Base-by-base conservation (phyloP, 495 filamentous ascomycete species). In the Penicillium nucicola region DNA sequence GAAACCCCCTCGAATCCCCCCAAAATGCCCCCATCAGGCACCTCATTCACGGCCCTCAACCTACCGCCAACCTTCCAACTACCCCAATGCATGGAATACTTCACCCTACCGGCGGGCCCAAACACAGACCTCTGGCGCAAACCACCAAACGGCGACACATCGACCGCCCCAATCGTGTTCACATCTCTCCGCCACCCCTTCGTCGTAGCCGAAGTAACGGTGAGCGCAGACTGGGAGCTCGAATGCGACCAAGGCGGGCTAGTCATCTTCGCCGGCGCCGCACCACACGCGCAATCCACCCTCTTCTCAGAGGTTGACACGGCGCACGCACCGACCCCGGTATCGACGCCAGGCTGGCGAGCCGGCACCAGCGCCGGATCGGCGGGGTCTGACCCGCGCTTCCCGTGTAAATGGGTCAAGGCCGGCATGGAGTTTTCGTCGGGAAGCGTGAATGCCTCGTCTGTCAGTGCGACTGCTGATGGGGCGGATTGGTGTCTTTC, bases 201-300 rank as follows among this genome's bases (percentile, higher is more conserved):
- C 57, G 69, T 79, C 30, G 67, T 79, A 11, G 79, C 79, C 32
- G 78, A 81, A 53, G 79, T 83, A n/a, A 83, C 79, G 43, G 77
- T 82, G 37, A 76, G 66, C 46, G 79, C 78, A 10, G 76, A 82
- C 60, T 80, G 77, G 77, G 77, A 80, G 55, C 72, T 79, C 59
- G 78, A 81, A 71, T 82, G 77, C 76, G 79, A 83, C 49, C 79
- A 92, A 66, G 73, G 71, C 33, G 88, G 86, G 11, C 84, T 95
- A 58, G 87, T 88, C 51, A 83, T 89, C 48, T 90, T 90, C 50
- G 83, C 86, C 37, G 88, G 88, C 46, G 84, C 84, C 13, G 76
- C 87, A 19, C 78, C 90, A 0, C 65, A 70, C 49, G 64, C 25
- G 25, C 25, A 28, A 28, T 28, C 25, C 25, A 8, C 74, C 1